Evolutionary conservation across 306 rosid genomes (phyloP), one percentile per base, ranked within the genome.

Genomic region (Vigna trinervia): DNA sequence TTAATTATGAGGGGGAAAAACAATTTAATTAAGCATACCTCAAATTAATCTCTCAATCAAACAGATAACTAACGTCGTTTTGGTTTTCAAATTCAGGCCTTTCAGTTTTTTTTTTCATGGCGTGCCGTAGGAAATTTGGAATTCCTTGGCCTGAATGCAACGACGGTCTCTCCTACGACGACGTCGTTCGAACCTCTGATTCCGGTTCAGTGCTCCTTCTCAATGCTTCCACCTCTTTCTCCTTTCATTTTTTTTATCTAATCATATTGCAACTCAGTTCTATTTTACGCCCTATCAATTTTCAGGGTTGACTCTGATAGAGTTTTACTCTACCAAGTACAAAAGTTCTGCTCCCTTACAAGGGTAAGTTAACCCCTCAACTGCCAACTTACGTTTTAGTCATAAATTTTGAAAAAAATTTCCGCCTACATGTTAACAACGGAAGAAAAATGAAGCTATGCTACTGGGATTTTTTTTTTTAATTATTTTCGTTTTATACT

Each of bases 101-200:
- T 9, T n/a, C 28, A 22, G 17, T 19, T 54, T 20, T 51, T 51
- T 51, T 6, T 52, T 22, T 2, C 62, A 79, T 79, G 81, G 68
- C 80, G 53, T 56, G 38, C 19, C 1, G 19, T 14, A 69, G 13
- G 51, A 57, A 38, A 47, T 75, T 85, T 2, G 88, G 88, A 73
- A 11, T 79, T 69, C 83, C 93, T 1, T 95, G 97, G 98, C 93
- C 97, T 17, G 87, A 89, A 32, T 91, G 91, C 82, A 95, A 95
- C 71, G 91, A 90, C 58, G 97, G 98, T 26, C 86, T 95, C 77
- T 53, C 69, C 73, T 94, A 94, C 82, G 34, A 77, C 89, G 96
- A 95, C 90, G 87, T 88, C 87, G 90, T 95, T 65, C 83, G 84
- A 30, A 15, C 89, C 78, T 81, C 93, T 57, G 91, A 92, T 77